phyloP scores from a whole-genome alignment of 352 stramenopile genomes.

The Globisporangium heterothallicum region DNA sequence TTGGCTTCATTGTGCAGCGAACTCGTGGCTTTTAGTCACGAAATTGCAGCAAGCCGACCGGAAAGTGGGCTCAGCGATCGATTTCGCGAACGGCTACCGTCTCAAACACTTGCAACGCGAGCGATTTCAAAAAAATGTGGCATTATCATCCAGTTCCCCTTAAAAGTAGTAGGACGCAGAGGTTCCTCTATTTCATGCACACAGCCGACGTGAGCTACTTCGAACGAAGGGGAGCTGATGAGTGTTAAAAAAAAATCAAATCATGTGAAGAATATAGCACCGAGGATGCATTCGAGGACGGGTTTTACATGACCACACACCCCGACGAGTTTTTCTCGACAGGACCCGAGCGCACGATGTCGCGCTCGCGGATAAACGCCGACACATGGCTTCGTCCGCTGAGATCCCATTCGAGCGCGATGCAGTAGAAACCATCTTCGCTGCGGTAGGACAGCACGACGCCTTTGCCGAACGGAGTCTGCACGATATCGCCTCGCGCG shows the following conservation, averaged over 20 bases:
- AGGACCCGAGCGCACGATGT: constrained; percentile 45
- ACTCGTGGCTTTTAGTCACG: constrained; percentile 62
- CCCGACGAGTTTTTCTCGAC: constrained; percentile 56
- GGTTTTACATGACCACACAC: constrained; percentile 79
- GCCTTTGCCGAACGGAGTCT: constrained; percentile 71
- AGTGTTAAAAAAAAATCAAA: too few relatives aligned
- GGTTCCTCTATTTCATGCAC: too few relatives aligned
- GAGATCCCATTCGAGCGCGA: constrained; percentile 62
- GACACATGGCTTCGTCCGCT: constrained; percentile 42
- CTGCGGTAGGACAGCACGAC: constrained; percentile 64
- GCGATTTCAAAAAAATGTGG: constrained; percentile 32
- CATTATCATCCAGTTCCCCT: too few relatives aligned
- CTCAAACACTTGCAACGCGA: constrained; percentile 57
- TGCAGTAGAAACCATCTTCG: constrained; percentile 56
- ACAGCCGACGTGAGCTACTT: too few relatives aligned
- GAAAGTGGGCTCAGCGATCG: constrained; percentile 51
- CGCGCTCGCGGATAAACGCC: constrained; percentile 51
- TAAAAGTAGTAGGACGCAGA: too few relatives aligned
- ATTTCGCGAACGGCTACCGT: constrained; percentile 80
- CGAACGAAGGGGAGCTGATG: too few relatives aligned
- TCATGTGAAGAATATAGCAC: too few relatives aligned
- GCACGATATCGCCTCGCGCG: constrained; percentile 68
- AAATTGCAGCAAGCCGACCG: constrained; percentile 63
- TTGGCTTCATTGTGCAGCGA: constrained; percentile 55
- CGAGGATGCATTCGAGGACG: too few relatives aligned